Base-by-base conservation (phyloP, 441 rosid genomes). In the Lepidium campestre region DNA sequence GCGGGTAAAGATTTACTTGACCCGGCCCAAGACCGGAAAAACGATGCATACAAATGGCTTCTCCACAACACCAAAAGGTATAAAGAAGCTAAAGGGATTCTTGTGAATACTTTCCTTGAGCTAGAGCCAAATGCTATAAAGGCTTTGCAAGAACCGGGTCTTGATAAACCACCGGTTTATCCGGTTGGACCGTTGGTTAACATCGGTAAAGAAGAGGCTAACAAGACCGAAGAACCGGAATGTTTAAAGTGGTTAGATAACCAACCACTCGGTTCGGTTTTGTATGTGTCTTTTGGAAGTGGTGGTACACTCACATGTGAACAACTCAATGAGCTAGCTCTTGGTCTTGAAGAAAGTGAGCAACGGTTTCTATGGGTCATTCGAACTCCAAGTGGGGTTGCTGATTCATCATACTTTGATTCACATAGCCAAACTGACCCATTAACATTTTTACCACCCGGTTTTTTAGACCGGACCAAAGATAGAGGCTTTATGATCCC, bases 131-230 rank as follows among this genome's bases (percentile, higher is more conserved):
- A 74, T 9, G 76, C 80, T 36, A 19, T 86, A 2, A 66, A 77
- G 64, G 81, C 80, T 10, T 71, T 84, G 45, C 77, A 50, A 73
- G 78, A 61, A 45, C 64, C 70, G 7, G 68, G 70, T 32, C 23
- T 47, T 2, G 79, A 75, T 27, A 36, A 32, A 6, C 83, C 84
- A 3, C 78, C 77, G 13, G 54, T 87, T 57, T 83, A 71, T 65
- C 84, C 87, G 1, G 62, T 87, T 10, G 93, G 93, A 44, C 90
- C 90, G 22, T 56, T 85, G 32, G 65, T 49, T 9, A 71, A 62
- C 41, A 64, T 32, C 14, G 77, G 48, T 23, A 34, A 78, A 14
- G 39, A 44, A 13, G 10, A 34, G 4, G 11, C 46, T 1, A 27
- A 64, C 35, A 25, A 35, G 4, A 10, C 10, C 0, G 80, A 71